A percentile compares a stretch with the other conserved stretches of the same genome.
These are phyloP conservation scores for Chernovozyma sophiae-reginae DNA, from an alignment of 1,139 yeast species.

Conservation along the genomic window DNA sequence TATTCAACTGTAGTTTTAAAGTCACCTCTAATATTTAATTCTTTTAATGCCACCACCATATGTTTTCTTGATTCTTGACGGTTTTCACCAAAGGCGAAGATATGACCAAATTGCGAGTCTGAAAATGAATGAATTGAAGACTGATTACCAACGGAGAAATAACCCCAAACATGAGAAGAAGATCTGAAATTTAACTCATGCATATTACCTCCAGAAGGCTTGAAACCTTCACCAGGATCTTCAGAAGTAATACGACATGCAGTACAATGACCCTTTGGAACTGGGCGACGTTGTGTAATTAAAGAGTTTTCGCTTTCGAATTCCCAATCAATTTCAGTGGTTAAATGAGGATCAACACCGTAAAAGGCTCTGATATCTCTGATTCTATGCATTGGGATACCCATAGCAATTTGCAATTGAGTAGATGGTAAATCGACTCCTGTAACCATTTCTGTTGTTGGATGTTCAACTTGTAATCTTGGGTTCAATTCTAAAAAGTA, in stretches of 20 bases:
- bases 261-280: slow-evolving; percentile 96
- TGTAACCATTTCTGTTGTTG: slow-evolving; percentile 98
- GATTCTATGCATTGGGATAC: slow-evolving; percentile 93
- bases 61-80: slow-evolving; percentile 97
- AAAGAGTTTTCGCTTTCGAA: slow-evolving; percentile 71
- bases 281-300: slow-evolving; percentile 83
- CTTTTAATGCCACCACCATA: slow-evolving; percentile 97
- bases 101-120: slow-evolving; percentile 98
- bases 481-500: slow-evolving; percentile 96
- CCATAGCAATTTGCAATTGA: slow-evolving; percentile 98
- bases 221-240: slow-evolving; percentile 98
- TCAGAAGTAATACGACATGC: slow-evolving; percentile 99
- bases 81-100: slow-evolving; percentile 97
- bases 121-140: slow-evolving; percentile 97
- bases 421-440: slow-evolving; percentile 98
- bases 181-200: slow-evolving; percentile 96
- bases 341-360: slow-evolving; percentile 93
- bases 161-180: slow-evolving; percentile 98
- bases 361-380: slow-evolving; percentile 87
- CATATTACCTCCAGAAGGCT: slow-evolving; percentile 95
- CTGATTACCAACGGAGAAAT: slow-evolving; percentile 93
- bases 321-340: slow-evolving; percentile 87
- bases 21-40: slow-evolving; percentile 94
- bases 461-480: slow-evolving; percentile 98
- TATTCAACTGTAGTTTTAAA: slow-evolving; percentile 97